phyloP scores from a whole-genome alignment of 495 filamentous ascomycete species.

The Cudoniella acicularis region DNA sequence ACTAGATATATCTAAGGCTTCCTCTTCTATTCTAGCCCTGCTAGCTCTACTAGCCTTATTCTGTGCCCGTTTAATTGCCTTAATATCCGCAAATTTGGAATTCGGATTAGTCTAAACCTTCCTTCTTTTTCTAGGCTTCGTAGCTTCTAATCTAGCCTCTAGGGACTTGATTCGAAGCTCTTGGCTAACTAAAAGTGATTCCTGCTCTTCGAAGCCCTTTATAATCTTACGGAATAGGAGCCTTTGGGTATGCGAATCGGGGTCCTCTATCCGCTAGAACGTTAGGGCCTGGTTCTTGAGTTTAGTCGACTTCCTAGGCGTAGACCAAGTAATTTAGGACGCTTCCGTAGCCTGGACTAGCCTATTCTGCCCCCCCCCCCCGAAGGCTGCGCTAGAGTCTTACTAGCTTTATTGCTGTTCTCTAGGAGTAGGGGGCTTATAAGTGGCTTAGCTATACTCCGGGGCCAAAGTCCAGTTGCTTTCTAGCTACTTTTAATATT shows the following conservation, averaged over 20 bases:
- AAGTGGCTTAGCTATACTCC: neutral
- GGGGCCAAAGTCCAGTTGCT: neutral
- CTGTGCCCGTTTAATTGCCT: neutral
- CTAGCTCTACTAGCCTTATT: too few relatives aligned
- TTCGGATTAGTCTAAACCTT: constrained; percentile 1
- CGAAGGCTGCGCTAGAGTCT: neutral
- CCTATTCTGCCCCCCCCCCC: too few relatives aligned
- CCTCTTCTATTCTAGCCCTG: too few relatives aligned
- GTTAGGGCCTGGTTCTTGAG: neutral
- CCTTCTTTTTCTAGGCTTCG: neutral
- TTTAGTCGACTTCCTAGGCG: neutral
- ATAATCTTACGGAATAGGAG: neutral
- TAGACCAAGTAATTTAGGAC: neutral
- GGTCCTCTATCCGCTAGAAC: neutral
- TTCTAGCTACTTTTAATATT: neutral
- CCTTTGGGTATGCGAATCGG: neutral
- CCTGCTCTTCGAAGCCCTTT: neutral
- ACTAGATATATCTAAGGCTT: too few relatives aligned
- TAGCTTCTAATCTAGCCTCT: neutral
- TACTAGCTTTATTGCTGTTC: neutral
- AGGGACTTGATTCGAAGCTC: neutral
- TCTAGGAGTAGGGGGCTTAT: neutral
- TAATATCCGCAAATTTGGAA: neutral
- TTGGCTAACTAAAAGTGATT: neutral
- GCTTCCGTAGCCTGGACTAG: neutral